These are phyloP conservation scores for Tuber calosporum DNA, from an alignment of 495 filamentous ascomycete genomes.

Conservation along the genomic window DNA sequence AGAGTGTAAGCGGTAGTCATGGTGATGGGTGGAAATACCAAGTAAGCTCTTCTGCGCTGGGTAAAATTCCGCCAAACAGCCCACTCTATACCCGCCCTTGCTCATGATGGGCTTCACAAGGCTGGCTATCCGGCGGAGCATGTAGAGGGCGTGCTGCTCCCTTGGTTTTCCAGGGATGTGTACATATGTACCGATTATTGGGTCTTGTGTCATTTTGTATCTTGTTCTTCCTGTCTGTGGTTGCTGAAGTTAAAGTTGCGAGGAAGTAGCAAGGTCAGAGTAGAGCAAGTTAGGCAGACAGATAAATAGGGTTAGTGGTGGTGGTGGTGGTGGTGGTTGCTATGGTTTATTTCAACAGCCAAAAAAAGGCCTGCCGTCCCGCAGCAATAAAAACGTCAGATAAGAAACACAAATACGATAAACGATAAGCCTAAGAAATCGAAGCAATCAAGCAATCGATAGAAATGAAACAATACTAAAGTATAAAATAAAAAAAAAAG, in stretches of 20 bases:
- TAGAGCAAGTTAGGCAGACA: background rate
- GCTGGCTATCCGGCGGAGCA: constrained; percentile 74
- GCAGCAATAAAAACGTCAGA: background rate
- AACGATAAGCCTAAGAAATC: background rate
- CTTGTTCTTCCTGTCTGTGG: background rate
- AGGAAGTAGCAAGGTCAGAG: background rate
- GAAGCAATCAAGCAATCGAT: background rate
- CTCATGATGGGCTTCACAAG: constrained; percentile 95
- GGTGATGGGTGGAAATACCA: constrained; percentile 49
- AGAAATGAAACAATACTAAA: background rate
- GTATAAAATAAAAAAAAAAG: background rate
- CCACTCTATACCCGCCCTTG: constrained; percentile 71
- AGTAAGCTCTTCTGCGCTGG: constrained; percentile 67
- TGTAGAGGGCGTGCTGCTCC: constrained; percentile 71
- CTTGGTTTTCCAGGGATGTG: constrained; percentile 67
- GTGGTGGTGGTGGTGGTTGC: background rate
- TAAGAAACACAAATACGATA: background rate
- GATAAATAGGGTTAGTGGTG: background rate
- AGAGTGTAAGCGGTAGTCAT: background rate
- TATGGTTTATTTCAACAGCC: background rate
- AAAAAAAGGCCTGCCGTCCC: background rate
- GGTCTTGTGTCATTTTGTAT: constrained; percentile 17
- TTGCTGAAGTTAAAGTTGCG: background rate
- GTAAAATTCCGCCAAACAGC: constrained; percentile 75
- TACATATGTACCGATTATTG: constrained; percentile 63